Evolutionary conservation across 306 rosid species (phyloP).

Genomic region (Gynostemma pentaphyllum): DNA sequence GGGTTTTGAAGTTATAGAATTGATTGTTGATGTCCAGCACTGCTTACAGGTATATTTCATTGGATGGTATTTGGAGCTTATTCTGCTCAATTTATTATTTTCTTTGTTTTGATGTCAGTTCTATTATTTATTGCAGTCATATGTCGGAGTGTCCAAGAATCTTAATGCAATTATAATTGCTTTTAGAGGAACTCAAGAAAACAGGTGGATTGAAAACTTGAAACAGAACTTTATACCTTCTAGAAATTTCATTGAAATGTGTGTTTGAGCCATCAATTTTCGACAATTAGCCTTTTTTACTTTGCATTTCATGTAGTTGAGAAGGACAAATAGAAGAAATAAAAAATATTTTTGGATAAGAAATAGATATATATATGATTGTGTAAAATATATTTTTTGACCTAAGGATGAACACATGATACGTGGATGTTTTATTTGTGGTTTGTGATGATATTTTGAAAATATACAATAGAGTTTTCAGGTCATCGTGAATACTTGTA

Average conservation of each 20-base stretch:
- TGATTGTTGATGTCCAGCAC: conserved; percentile 83
- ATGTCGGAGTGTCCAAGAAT: conserved; percentile 77
- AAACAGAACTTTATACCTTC: background rate
- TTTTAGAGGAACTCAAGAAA: conserved; percentile 92
- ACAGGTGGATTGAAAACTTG: conserved; percentile 37
- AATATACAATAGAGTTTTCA: background rate
- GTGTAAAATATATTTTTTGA: background rate
- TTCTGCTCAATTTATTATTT: background rate
- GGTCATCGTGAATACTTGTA: background rate
- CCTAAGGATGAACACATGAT: background rate
- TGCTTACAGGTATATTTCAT: conserved; percentile 71
- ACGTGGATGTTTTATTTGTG: background rate
- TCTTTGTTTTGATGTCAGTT: conserved; percentile 12
- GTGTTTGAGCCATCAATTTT: background rate
- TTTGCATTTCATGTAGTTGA: background rate
- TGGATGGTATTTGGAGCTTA: conserved; percentile 10
- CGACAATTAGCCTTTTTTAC: background rate
- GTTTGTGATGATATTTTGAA: background rate
- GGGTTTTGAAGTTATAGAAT: conserved; percentile 91
- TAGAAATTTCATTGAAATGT: background rate
- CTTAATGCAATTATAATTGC: conserved; percentile 76
- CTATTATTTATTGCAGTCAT: conserved; percentile 39
- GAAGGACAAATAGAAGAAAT: background rate
- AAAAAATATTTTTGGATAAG: too few relatives aligned
- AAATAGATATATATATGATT: too few relatives aligned